phyloP scores from a whole-genome alignment of 805 yeast species.

The Yarrowia keelungensis region DNA sequence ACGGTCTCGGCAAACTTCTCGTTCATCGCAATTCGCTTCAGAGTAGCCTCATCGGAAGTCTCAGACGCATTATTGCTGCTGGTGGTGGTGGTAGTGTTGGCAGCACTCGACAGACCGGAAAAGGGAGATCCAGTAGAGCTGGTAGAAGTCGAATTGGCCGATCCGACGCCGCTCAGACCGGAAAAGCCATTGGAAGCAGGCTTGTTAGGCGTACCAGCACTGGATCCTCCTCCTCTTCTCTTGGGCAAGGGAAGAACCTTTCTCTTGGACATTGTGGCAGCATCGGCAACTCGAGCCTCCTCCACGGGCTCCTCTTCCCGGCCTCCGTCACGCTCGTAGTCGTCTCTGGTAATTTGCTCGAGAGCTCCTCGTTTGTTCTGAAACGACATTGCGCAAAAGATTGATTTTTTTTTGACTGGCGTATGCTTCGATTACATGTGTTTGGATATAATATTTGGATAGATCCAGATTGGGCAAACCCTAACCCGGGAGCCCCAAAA shows the following conservation, averaged over 20 bases:
- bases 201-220: background rate
- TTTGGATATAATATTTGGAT: slow-evolving; percentile 24
- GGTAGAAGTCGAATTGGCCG: slow-evolving; percentile 6
- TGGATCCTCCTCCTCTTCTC: slow-evolving; percentile 31
- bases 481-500: background rate
- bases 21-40: slow-evolving; percentile 62
- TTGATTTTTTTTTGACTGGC: background rate
- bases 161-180: slow-evolving; percentile 14
- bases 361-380: slow-evolving; percentile 66
- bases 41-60: background rate
- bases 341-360: slow-evolving; percentile 67
- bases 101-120: no score
- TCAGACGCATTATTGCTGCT: no score
- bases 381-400: slow-evolving; percentile 1
- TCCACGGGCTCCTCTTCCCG: slow-evolving; percentile 53
- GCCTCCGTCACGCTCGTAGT: slow-evolving; percentile 48
- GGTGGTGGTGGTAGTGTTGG: no score
- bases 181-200: slow-evolving; percentile 14
- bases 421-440: background rate
- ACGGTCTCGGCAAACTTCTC: slow-evolving; percentile 62
- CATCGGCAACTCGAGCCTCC: slow-evolving; percentile 59
- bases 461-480: background rate
- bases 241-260: slow-evolving; percentile 61
- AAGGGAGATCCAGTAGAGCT: background rate
- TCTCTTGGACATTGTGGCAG: slow-evolving; percentile 68